These are phyloP conservation scores for Colletotrichum scovillei DNA, from an alignment of 2,329 filamentous ascomycete genomes.

Conservation along the genomic window DNA sequence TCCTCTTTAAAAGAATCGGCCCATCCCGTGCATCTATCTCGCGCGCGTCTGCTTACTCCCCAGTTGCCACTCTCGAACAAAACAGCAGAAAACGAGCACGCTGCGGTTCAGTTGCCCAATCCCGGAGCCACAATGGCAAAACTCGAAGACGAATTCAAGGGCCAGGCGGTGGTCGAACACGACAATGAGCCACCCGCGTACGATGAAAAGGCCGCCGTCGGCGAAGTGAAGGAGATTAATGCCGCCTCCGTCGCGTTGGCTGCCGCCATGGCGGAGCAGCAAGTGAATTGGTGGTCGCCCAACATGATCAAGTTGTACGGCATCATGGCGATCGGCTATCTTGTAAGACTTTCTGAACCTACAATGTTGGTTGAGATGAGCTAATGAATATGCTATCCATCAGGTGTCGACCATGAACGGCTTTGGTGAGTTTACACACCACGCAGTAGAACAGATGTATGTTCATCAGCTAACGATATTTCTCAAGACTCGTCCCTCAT, in stretches of 20 bases:
- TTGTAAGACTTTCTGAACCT: slow-evolving; percentile 7
- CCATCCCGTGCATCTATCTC: neutral
- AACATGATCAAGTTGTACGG: slow-evolving; percentile 47
- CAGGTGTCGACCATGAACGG: slow-evolving; percentile 44
- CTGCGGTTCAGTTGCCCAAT: neutral
- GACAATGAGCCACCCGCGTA: slow-evolving; percentile 15
- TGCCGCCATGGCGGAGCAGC: slow-evolving; percentile 44
- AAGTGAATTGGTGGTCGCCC: slow-evolving; percentile 38
- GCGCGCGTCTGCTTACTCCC: neutral
- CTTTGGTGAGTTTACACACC: slow-evolving; percentile 37
- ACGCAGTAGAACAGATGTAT: rapidly evolving
- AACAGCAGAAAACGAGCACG: neutral
- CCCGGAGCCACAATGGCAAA: slow-evolving; percentile 19
- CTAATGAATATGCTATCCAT: neutral
- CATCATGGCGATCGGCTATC: slow-evolving; percentile 42
- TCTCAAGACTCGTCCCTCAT: slow-evolving; percentile 54
- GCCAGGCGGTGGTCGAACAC: slow-evolving; percentile 27
- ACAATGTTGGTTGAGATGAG: neutral
- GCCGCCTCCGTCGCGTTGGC: slow-evolving; percentile 49
- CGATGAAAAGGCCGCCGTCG: slow-evolving; percentile 28
- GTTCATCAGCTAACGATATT: neutral
- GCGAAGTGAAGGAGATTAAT: slow-evolving; percentile 46
- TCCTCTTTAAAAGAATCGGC: slow-evolving; percentile 15
- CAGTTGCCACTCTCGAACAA: neutral
- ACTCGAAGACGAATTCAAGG: slow-evolving; percentile 20